Conservation (phyloP, 371 early-diverging fungal species). For the Saksenaea oblongispora region DNA sequence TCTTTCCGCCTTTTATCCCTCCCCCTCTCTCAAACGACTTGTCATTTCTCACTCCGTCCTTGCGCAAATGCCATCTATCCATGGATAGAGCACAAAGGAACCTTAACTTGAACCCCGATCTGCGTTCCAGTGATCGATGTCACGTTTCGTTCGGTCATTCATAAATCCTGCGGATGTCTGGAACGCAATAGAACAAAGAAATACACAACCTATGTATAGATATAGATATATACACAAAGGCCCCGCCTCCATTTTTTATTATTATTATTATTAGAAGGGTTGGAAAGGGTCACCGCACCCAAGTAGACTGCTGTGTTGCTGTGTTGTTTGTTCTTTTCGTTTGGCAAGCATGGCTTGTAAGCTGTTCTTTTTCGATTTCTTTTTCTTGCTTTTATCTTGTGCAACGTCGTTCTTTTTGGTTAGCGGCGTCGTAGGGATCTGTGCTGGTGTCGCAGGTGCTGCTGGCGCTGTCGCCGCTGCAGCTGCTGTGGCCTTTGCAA, state of each 20-base stretch:
- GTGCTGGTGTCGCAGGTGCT: not conserved
- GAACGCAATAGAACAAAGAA: too few relatives aligned
- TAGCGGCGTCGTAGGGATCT: not conserved
- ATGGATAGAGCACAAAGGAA: too few relatives aligned
- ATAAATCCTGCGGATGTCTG: too few relatives aligned
- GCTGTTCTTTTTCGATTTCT: constrained; percentile 44
- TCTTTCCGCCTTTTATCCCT: not conserved
- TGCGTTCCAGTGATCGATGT: not conserved
- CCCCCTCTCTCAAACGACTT: not conserved
- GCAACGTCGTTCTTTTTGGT: not conserved
- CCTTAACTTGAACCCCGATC: not conserved
- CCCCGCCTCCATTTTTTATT: too few relatives aligned
- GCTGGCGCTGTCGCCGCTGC: not conserved
- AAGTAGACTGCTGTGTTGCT: constrained; percentile 1
- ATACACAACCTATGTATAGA: too few relatives aligned
- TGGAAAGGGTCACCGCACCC: constrained; percentile 40
- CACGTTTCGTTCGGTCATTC: too few relatives aligned
- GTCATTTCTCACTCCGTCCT: not conserved
- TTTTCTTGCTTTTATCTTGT: constrained; percentile 19
- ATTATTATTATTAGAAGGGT: constrained; percentile 19
- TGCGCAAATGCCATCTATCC: constrained; percentile 16
- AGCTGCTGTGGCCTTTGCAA: not conserved
- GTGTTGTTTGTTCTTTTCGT: constrained; percentile 21
- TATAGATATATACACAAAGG: not conserved
- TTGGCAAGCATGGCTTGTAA: constrained; percentile 37